These are phyloP conservation scores for Aspergillus hiratsukae DNA, from an alignment of 2,329 filamentous ascomycete species.

Conservation along the genomic window DNA sequence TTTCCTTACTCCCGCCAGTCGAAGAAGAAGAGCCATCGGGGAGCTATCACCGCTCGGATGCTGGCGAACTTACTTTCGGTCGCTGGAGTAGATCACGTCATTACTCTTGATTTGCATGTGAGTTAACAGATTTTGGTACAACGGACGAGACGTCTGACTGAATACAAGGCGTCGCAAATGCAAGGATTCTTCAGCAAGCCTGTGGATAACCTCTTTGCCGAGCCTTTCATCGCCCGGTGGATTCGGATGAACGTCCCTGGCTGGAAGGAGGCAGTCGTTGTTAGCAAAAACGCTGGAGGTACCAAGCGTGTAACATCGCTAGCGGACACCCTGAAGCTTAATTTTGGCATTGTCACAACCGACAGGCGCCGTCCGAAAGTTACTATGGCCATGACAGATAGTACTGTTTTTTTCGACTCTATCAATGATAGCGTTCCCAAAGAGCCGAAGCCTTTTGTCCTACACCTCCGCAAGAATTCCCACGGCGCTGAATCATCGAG, in stretches of 20 bases:
- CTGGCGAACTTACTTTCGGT: slow-evolving; percentile 90
- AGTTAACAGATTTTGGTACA: slow-evolving; percentile 24
- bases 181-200: slow-evolving; percentile 98
- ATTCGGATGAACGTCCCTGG: slow-evolving; percentile 81
- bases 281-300: slow-evolving; percentile 96
- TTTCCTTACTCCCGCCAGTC: slow-evolving; percentile 99
- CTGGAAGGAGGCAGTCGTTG: slow-evolving; percentile 87
- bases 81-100: slow-evolving; percentile 93
- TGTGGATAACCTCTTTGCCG: slow-evolving; percentile 94
- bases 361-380: slow-evolving; percentile 51
- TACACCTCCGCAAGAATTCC: slow-evolving; percentile 21
- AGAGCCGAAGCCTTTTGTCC: slow-evolving; percentile 25
- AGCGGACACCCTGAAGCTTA: slow-evolving; percentile 91
- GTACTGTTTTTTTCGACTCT: slow-evolving; percentile 69
- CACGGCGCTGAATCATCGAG: slow-evolving; percentile 9
- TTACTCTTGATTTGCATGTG: slow-evolving; percentile 90
- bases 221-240: slow-evolving; percentile 93
- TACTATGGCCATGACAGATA: slow-evolving; percentile 65
- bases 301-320: slow-evolving; percentile 96
- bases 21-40: slow-evolving; percentile 97
- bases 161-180: slow-evolving; percentile 75
- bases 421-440: slow-evolving; percentile 43
- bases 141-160: slow-evolving; percentile 15
- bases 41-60: slow-evolving; percentile 95
- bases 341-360: slow-evolving; percentile 82